phyloP scores from a whole-genome alignment of 208 protist species.

The Leishmania aethiopica region DNA sequence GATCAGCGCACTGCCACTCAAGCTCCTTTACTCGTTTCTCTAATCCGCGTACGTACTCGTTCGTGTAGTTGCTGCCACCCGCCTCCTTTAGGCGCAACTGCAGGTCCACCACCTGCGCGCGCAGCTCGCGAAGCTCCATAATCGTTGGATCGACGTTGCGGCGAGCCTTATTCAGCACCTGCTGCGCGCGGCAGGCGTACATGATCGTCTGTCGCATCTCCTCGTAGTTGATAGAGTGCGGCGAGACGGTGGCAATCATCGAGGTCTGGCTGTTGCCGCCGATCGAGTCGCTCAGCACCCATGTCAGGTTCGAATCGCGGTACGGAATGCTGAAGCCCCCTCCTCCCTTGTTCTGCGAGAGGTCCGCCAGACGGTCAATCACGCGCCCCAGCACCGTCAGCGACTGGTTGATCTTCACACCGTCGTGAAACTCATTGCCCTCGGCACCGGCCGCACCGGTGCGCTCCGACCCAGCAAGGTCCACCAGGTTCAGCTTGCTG shows the following conservation, averaged over 20 bases:
- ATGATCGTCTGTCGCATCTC: constrained; percentile 93
- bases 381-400: constrained; percentile 92
- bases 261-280: constrained; percentile 94
- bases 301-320: constrained; percentile 87
- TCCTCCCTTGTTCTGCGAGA: constrained; percentile 56
- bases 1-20: constrained; percentile 59
- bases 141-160: constrained; percentile 93
- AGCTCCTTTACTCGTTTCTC: constrained; percentile 44
- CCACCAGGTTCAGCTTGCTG: constrained; percentile 92
- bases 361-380: constrained; percentile 83
- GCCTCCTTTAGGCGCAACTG: constrained; percentile 64
- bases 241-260: constrained; percentile 95
- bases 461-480: constrained; percentile 94
- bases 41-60: constrained; percentile 67
- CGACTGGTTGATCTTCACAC: constrained; percentile 92
- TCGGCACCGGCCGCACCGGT: constrained; percentile 63
- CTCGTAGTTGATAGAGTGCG: constrained; percentile 87
- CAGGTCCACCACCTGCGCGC: constrained; percentile 60
- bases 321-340: constrained; percentile 37
- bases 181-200: constrained; percentile 89
- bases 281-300: constrained; percentile 89
- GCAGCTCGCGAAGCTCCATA: constrained; percentile 54
- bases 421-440: constrained; percentile 74
- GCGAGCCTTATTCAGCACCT: constrained; percentile 91
- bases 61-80: constrained; percentile 59